These are phyloP conservation scores for Geranomyces michiganensis DNA, from an alignment of 192 early-diverging fungal species.

Conservation along the genomic window DNA sequence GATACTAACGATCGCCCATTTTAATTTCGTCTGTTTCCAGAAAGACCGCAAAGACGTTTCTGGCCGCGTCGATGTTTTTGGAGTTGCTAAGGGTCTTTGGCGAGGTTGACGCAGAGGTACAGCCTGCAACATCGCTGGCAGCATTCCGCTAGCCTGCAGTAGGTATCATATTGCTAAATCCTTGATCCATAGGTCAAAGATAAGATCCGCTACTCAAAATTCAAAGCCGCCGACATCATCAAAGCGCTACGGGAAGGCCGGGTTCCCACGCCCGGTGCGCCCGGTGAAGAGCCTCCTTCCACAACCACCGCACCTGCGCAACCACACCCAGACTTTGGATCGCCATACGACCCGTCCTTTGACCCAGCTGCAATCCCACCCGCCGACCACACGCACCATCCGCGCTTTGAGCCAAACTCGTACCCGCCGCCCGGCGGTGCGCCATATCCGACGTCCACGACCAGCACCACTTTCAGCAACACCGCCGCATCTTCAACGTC, in stretches of 20 bases:
- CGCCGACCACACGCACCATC: background rate
- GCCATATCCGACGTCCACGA: background rate
- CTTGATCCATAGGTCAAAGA: conserved; percentile 58
- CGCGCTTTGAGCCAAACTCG: conserved; percentile 9
- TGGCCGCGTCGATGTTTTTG: conserved; percentile 87
- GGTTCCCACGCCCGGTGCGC: conserved; percentile 53
- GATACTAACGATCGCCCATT: too few relatives aligned
- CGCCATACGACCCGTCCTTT: conserved; percentile 31
- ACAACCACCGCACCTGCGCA: background rate
- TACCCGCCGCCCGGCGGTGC: conserved; percentile 22
- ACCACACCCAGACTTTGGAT: conserved; percentile 32
- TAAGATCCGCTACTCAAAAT: conserved; percentile 96
- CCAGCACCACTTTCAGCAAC: background rate
- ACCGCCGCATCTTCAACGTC: conserved; percentile 2
- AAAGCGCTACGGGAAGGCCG: conserved; percentile 88
- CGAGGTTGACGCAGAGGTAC: conserved; percentile 42
- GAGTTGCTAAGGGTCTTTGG: conserved; percentile 85
- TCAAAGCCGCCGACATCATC: conserved; percentile 92
- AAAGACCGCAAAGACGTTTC: conserved; percentile 82
- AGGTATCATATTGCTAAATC: background rate
- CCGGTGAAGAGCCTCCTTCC: conserved; percentile 35
- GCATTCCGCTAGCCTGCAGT: background rate
- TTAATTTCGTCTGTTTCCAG: conserved; percentile 53
- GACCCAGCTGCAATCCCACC: conserved; percentile 29
- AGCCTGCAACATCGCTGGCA: background rate